Conservation (phyloP, 768 basidiomycete species). For the Kondoa malvinella region DNA sequence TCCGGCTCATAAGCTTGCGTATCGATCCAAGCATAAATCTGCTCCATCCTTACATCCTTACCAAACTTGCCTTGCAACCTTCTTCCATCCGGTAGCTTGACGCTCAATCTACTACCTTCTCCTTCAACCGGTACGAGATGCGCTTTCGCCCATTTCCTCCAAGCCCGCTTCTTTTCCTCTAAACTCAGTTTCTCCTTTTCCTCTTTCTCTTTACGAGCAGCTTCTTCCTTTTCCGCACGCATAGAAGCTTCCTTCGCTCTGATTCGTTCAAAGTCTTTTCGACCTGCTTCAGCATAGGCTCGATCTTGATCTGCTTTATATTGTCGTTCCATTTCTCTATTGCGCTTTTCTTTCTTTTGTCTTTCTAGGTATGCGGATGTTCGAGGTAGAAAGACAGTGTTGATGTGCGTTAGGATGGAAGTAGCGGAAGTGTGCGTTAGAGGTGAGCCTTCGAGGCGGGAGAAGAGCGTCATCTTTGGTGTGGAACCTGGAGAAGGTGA, state of each 20-base stretch:
- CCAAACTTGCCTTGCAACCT: conserved; percentile 47
- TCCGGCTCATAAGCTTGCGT: conserved; percentile 34
- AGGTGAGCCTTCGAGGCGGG: conserved; percentile 59
- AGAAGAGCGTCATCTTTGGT: conserved; percentile 59
- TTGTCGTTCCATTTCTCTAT: conserved; percentile 40
- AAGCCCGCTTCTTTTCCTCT: conserved; percentile 32
- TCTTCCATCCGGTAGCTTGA: conserved; percentile 40
- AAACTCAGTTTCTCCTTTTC: conserved; percentile 26
- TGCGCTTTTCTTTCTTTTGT: conserved; percentile 36
- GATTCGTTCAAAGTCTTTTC: conserved; percentile 53
- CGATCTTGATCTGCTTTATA: conserved; percentile 57
- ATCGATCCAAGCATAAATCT: conserved; percentile 60
- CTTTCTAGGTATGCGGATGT: conserved; percentile 56
- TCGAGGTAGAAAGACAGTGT: conserved; percentile 58
- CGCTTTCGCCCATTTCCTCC: conserved; percentile 47
- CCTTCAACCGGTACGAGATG: conserved; percentile 36
- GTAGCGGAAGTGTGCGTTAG: conserved; percentile 47
- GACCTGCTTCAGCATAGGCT: conserved; percentile 51
- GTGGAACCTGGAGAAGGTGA: conserved; percentile 26
- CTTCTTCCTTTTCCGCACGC: conserved; percentile 23
- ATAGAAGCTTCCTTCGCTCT: conserved; percentile 42
- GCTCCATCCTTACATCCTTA: conserved; percentile 40
- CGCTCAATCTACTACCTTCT: conserved; percentile 40
- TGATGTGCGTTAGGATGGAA: conserved; percentile 50
- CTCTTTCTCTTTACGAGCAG: conserved; percentile 31